Base-by-base conservation (phyloP, 164 flowering plant genomes). In the Buxus sempervirens region DNA sequence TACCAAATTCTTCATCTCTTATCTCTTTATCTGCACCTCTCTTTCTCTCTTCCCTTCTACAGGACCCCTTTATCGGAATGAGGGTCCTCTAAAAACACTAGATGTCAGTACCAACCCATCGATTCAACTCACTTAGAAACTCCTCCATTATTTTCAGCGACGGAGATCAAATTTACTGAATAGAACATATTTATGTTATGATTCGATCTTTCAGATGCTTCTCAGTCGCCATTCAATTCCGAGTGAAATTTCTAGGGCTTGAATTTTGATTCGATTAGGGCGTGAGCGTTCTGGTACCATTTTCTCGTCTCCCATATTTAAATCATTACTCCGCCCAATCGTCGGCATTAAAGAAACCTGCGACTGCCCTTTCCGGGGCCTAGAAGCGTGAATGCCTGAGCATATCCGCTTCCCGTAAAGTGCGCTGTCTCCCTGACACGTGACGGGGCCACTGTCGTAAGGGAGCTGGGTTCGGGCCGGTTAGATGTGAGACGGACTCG, bases 1-100 rank as follows among this genome's bases (percentile, higher is more conserved):
- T 0, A 85, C 36, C 80, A 88, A 63, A 41, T 75, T 80, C 87
- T 89, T 91, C 96, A 90, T 93, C 56, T 68, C 72, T 32, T 32
- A 90, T 93, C 56, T 68, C 72, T 32, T 32, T 3, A 32, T 32
- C 38, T 32, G 38, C 38, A 32, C 58, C 66, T 62, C 38, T 58
- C 38, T 45, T 18, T n/a, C 70, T 56, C 64, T 25, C 25, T 53
- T 26, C 25, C 18, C 58, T 25, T 54, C 68, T 27, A 0, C 15
- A 8, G 23, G 22, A 22, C 27, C 56, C n/a, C 41, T 54, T 28
- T 60, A 18, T 25, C 9, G 38, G 3, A 19, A 32, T 53, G n/a
- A 68, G 23, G 66, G 54, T 32, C 54, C 69, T 22, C 9, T 38
- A 38, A 32, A 42, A 63, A 56, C 62, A 56, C 62, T 41, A 42